Conservation (phyloP, 1,139 yeast genomes). For the Taphrina populina region DNA sequence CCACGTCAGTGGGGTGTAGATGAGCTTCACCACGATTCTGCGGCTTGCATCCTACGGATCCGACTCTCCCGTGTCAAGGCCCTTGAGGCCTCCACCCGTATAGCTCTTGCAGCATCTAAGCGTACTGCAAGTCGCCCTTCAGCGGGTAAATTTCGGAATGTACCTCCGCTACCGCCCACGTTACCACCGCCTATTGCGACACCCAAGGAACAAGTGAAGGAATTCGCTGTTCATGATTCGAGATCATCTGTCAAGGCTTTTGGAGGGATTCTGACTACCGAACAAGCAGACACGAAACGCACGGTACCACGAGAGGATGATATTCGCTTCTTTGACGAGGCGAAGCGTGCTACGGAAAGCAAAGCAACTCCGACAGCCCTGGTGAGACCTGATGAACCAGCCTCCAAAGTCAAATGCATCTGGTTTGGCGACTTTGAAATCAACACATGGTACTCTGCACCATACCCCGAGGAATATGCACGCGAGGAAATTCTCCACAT, state of each 20-base stretch:
- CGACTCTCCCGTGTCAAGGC: too few species aligned
- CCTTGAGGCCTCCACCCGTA: too few species aligned
- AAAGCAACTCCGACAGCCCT: slow-evolving; percentile 9
- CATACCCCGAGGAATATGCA: slow-evolving; percentile 86
- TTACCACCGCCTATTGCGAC: slow-evolving; percentile 6
- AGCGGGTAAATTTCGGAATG: slow-evolving; percentile 18
- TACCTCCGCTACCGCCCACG: slow-evolving; percentile 11
- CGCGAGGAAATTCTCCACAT: slow-evolving; percentile 62
- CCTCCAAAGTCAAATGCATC: slow-evolving; percentile 48
- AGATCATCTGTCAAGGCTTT: slow-evolving; percentile 54
- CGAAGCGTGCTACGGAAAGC: slow-evolving; percentile 38
- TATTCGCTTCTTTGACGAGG: slow-evolving; percentile 51
- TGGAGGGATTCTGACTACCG: slow-evolving; percentile 60
- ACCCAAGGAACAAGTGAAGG: slow-evolving; percentile 14
- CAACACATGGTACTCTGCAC: slow-evolving; percentile 89
- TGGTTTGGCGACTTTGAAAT: slow-evolving; percentile 72
- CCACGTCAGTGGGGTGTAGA: slow-evolving; percentile 8
- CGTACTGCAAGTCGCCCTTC: too few species aligned
- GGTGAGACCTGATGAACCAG: slow-evolving; percentile 37
- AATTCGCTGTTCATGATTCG: background rate
- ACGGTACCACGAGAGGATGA: slow-evolving; percentile 62
- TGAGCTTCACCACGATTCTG: background rate
- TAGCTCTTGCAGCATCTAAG: too few species aligned
- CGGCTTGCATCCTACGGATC: background rate
- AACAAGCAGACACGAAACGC: slow-evolving; percentile 60